Conservation (phyloP, 352 stramenopile genomes). For the Globisporangium ultimum region DNA sequence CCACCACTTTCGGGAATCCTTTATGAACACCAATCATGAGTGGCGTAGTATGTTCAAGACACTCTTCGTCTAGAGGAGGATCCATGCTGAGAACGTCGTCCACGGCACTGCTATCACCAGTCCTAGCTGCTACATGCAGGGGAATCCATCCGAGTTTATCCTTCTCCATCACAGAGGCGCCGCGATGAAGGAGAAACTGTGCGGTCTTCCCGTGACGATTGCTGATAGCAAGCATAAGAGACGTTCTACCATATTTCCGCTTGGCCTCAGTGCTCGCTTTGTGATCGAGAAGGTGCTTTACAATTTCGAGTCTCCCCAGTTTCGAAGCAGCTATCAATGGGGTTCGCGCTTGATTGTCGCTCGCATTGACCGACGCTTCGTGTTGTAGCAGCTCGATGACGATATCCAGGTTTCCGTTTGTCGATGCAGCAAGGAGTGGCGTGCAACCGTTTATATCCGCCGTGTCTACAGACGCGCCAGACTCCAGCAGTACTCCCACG, state of each 20-base stretch:
- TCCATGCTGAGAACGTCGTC: neutral
- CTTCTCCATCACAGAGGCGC: constrained; percentile 1
- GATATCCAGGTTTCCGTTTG: neutral
- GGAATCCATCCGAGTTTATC: constrained; percentile 3
- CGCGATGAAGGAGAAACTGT: neutral
- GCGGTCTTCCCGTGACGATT: neutral
- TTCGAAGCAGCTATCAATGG: constrained; percentile 5
- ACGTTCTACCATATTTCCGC: neutral
- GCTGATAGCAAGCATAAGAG: constrained; percentile 8
- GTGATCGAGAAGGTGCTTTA: neutral
- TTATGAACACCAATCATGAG: constrained; percentile 9
- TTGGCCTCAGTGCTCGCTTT: neutral
- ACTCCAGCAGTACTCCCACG: neutral
- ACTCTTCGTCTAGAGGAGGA: too few relatives aligned
- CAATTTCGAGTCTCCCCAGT: neutral
- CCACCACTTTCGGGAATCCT: neutral
- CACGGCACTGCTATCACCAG: neutral
- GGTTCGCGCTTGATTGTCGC: neutral
- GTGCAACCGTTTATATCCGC: neutral
- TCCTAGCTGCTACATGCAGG: neutral
- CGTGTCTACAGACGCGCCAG: neutral
- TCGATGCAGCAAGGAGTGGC: neutral
- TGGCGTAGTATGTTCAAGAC: neutral
- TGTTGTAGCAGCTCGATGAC: neutral
- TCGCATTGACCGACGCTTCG: neutral